Evolutionary conservation across 2,329 filamentous ascomycete genomes (phyloP), one percentile per base, ranked within the genome.

Genomic region (Cadophora sp.): DNA sequence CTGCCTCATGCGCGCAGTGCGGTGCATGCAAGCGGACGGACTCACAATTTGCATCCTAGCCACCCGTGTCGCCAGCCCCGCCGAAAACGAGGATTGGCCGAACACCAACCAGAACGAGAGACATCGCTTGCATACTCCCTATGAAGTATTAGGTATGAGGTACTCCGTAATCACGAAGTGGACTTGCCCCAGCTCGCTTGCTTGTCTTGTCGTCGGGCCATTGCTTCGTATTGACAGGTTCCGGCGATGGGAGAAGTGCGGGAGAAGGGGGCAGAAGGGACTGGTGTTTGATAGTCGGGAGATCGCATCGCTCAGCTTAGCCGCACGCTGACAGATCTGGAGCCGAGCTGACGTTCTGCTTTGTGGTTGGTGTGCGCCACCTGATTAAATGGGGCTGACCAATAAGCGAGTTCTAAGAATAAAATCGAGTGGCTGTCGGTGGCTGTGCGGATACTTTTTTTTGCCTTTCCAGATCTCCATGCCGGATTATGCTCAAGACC

Each of bases 211-310:
- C 20, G 55, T 41, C 36, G 36, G 20, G 55, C 55, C 36, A 58
- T 4, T 58, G 55, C 55, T 58, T 41, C 55, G 55, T 41, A 58
- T 58, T 58, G 55, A 58, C 55, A 58, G 55, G 55, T 58, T 58
- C 36, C 55, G 55, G 33, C 20, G 36, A 39, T 39, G 36, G 33
- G 33, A 56, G n/a, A 58, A 58, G 14, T 58, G 55, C 55, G 55
- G 55, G 18, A 30, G 27, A 30, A 3, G 6, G 27, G 27, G 27
- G 27, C n/a, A 58, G 55, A 58, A 41, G 5, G 55, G 33, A 56
- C 4, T 27, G 55, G 55, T 58, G 55, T 58, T 58, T 58, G 55
- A 58, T 58, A 27, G 33, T 39, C 33, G 20, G 53, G 36, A 56
- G 55, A 58, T 27, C 33, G 55, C 20, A 58, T 27, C 33, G 36